Evolutionary conservation across 768 basidiomycete genomes (phyloP), one percentile per base, ranked within the genome.

Genomic region (Suillus cothurnatus): DNA sequence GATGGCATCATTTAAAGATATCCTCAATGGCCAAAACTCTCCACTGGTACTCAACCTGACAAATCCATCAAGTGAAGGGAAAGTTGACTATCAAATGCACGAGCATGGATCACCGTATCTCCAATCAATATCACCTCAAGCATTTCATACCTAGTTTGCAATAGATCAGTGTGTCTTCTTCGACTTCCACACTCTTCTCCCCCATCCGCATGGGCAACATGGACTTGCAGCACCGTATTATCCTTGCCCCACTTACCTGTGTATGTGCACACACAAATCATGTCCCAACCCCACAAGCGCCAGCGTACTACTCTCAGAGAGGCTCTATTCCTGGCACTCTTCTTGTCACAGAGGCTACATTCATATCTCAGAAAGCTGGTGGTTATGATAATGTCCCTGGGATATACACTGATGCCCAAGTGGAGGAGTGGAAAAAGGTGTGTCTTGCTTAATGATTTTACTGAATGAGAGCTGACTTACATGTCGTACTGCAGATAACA

Each of bases 321-420:
- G 79, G 76, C 6, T 75, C 77, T 39, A 68, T 73, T 0, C 81
- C 84, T 0, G 88, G 88, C 0, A 87, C 84, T 0, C 74, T 90
- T 12, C 73, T 87, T 52, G 81, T 91, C 63, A 74, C 85, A 2
- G 88, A 91, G 73, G 88, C 80, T 0, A 86, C 86, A 2, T 76
- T 82, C 61, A 83, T 91, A 57, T 80, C 83, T 0, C 71, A 74
- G 2, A 69, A 81, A 17, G 86, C 87, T 0, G 85, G 83, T 3
- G 88, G 86, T 1, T 79, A 75, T 49, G 59, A 64, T 2, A 74
- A 85, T 62, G 81, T 84, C 0, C 91, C 90, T 2, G 91, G 90
- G 0, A 85, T 91, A 62, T 91, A 84, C 80, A 85, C 72, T n/a
- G 72, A 82, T 3, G 85, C 82, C 28, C 91, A 94, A 67, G 81